These are phyloP conservation scores for Puccinia polysora DNA, from an alignment of 1,284 basidiomycete species.

Conservation along the genomic window DNA sequence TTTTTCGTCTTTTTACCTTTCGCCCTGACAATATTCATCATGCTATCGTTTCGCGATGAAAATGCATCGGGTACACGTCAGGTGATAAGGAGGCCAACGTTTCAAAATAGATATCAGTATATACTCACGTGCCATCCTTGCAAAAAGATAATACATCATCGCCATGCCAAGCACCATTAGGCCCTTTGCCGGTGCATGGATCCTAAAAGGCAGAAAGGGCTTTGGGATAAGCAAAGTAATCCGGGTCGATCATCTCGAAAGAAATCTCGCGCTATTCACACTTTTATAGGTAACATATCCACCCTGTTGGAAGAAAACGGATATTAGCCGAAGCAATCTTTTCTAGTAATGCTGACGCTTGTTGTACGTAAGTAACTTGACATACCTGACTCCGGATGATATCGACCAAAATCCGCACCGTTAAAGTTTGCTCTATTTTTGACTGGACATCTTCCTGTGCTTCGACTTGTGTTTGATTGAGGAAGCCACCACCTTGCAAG, in stretches of 20 bases:
- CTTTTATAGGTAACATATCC: slow-evolving; percentile 35
- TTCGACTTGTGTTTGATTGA: slow-evolving; percentile 25
- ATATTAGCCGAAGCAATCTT: background rate
- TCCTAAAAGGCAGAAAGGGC: slow-evolving; percentile 20
- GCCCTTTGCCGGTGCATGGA: slow-evolving; percentile 32
- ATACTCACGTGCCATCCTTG: slow-evolving; percentile 37
- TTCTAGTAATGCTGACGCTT: background rate
- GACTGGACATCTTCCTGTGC: slow-evolving; percentile 20
- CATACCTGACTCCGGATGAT: slow-evolving; percentile 37
- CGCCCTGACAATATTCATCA: slow-evolving; percentile 44
- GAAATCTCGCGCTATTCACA: no score
- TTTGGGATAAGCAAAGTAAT: no score
- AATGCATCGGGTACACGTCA: background rate
- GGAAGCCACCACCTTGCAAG: slow-evolving; percentile 36
- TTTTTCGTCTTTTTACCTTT: slow-evolving; percentile 38
- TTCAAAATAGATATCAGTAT: background rate
- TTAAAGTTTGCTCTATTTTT: slow-evolving; percentile 35
- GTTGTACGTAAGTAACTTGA: no score
- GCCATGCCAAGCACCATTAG: slow-evolving; percentile 38
- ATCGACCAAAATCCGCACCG: slow-evolving; percentile 37
- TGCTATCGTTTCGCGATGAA: slow-evolving; percentile 1
- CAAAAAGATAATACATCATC: slow-evolving; percentile 35
- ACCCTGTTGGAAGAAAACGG: background rate
- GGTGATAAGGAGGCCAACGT: background rate
- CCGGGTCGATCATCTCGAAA: no score